Evolutionary conservation across 441 rosid genomes (phyloP).

Genomic region (Jatropha multifida): DNA sequence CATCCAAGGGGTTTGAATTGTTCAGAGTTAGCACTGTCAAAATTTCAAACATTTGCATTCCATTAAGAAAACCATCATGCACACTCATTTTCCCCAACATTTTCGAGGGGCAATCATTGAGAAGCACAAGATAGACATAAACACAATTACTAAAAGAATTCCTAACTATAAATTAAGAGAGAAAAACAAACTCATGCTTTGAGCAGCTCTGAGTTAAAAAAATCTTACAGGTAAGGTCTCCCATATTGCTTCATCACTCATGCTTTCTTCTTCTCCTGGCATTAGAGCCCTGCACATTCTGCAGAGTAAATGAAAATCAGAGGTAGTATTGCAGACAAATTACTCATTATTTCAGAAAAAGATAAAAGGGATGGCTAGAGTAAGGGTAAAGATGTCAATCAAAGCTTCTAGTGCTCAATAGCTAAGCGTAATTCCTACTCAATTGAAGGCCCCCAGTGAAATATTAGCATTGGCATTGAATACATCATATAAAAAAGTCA

Average conservation of each 20-base stretch:
- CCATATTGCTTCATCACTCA: constrained; percentile 95
- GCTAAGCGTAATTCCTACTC: background rate
- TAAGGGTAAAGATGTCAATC: constrained; percentile 6
- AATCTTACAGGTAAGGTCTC: constrained; percentile 93
- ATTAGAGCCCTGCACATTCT: constrained; percentile 97
- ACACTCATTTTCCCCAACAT: background rate
- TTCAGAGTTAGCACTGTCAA: background rate
- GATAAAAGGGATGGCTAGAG: background rate
- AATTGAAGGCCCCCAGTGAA: background rate
- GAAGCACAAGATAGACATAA: background rate
- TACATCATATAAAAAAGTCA: background rate
- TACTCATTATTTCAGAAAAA: background rate
- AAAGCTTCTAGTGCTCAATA: background rate
- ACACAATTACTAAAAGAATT: background rate
- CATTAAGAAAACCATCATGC: background rate
- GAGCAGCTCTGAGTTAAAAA: constrained; percentile 12
- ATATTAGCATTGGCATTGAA: background rate
- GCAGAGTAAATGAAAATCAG: constrained; percentile 24
- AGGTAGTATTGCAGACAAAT: background rate
- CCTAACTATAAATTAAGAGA: background rate
- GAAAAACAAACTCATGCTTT: background rate
- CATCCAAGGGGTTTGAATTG: background rate
- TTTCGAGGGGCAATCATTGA: background rate
- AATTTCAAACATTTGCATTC: background rate
- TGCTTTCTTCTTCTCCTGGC: constrained; percentile 94